phyloP scores from a whole-genome alignment of 139 green algal species.

The Chara braunii region DNA sequence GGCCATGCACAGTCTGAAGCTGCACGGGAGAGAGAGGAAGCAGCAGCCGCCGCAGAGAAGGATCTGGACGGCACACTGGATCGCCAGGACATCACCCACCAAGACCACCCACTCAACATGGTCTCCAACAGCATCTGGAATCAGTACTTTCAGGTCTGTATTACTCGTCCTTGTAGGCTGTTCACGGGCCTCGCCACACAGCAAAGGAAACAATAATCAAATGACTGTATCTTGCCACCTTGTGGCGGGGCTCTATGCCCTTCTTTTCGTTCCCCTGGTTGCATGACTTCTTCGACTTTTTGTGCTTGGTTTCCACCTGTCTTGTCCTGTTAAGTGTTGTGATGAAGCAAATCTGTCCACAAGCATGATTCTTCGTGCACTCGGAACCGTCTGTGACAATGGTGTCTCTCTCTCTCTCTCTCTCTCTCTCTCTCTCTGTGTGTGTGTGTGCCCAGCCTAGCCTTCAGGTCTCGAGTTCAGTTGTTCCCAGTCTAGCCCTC shows the following conservation, averaged over 20 bases:
- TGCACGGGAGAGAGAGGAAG: neutral
- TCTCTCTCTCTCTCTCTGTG: neutral
- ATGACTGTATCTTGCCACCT: too few relatives aligned
- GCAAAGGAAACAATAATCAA: too few relatives aligned
- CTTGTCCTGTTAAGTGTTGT: neutral
- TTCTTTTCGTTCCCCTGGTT: neutral
- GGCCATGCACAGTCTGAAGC: too few relatives aligned
- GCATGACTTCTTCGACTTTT: neutral
- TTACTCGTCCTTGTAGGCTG: neutral
- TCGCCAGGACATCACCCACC: neutral
- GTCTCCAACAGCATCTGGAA: conserved; percentile 34
- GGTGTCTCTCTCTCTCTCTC: neutral
- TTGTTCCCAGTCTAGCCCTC: neutral
- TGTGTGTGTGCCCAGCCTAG: neutral
- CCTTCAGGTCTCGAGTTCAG: neutral
- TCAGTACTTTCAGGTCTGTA: conserved; percentile 34
- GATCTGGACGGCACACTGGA: neutral
- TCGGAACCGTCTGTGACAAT: too few relatives aligned
- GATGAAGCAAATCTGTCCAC: neutral
- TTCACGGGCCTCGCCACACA: neutral
- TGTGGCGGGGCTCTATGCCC: too few relatives aligned
- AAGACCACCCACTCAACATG: conserved; percentile 74
- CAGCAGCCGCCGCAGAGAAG: neutral
- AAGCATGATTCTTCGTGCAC: too few relatives aligned
- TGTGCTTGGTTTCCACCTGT: neutral